phyloP scores from a whole-genome alignment of 2,329 filamentous ascomycete genomes.

The Pseudogymnoascus sp. region DNA sequence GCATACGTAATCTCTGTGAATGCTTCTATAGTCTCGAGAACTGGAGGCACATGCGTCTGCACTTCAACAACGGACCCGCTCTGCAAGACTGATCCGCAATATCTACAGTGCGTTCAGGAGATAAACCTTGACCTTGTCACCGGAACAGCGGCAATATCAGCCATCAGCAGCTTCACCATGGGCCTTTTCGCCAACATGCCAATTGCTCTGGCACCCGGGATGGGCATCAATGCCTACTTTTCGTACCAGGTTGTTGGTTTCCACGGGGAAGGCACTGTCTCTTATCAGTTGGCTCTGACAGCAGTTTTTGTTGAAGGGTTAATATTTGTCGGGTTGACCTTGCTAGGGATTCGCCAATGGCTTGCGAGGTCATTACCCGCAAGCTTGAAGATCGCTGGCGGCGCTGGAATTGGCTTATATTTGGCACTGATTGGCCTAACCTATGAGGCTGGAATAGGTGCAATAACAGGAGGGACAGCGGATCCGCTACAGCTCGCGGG shows the following conservation, averaged over 20 bases:
- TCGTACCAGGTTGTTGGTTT: constrained; percentile 67
- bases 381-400: constrained; percentile 79
- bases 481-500: constrained; percentile 71
- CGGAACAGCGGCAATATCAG: constrained; percentile 73
- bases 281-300: constrained; percentile 68
- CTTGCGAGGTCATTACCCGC: constrained; percentile 73
- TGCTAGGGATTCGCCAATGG: constrained; percentile 80
- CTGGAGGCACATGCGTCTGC: constrained; percentile 70
- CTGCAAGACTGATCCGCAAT: constrained; percentile 48
- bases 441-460: constrained; percentile 73
- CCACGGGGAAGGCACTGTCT: constrained; percentile 63
- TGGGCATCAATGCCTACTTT: constrained; percentile 84
- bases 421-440: constrained; percentile 61
- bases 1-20: constrained; percentile 60
- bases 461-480: constrained; percentile 56
- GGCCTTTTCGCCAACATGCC: constrained; percentile 70
- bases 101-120: constrained; percentile 49
- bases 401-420: constrained; percentile 78
- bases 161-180: constrained; percentile 73
- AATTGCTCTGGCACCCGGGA: constrained; percentile 62
- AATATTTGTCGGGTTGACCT: constrained; percentile 70
- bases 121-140: constrained; percentile 64
- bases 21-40: neutral
- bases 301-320: constrained; percentile 85
- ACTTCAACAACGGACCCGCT: constrained; percentile 41